These are phyloP conservation scores for Calonectria pteridis DNA, from an alignment of 2,329 filamentous ascomycete genomes.

Conservation along the genomic window DNA sequence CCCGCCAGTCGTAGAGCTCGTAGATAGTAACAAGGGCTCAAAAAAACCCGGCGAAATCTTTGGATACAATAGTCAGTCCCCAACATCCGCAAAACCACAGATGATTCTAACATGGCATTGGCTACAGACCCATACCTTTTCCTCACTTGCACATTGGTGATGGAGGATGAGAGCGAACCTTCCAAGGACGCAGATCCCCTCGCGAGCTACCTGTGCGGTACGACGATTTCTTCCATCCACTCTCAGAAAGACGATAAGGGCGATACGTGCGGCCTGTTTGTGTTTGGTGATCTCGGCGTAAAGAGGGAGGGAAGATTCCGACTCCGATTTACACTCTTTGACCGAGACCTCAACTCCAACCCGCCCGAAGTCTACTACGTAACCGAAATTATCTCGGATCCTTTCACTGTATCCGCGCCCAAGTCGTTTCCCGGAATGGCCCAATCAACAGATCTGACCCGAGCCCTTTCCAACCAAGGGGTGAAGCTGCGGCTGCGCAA, in stretches of 20 bases:
- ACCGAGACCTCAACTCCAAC: constrained; percentile 47
- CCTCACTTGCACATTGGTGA: constrained; percentile 59
- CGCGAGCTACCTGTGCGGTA: constrained; percentile 73
- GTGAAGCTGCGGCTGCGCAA: constrained; percentile 86
- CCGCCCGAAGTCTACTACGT: constrained; percentile 38
- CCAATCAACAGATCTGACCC: constrained; percentile 84
- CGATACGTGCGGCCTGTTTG: constrained; percentile 85
- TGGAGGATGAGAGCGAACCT: constrained; percentile 56
- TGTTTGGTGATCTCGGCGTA: constrained; percentile 90
- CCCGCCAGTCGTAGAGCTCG: constrained; percentile 83
- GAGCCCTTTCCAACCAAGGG: constrained; percentile 88
- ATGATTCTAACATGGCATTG: constrained; percentile 36
- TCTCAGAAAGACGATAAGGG: constrained; percentile 84
- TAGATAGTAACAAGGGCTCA: constrained; percentile 37
- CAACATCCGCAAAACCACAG: neutral
- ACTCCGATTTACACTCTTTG: constrained; percentile 81
- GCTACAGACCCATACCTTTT: constrained; percentile 61
- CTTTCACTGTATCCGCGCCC: constrained; percentile 74
- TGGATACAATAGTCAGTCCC: constrained; percentile 39
- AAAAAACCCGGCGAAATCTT: constrained; percentile 26
- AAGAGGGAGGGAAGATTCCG: constrained; percentile 79
- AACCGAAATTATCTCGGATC: constrained; percentile 60
- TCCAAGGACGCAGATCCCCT: constrained; percentile 48
- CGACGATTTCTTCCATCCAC: constrained; percentile 84
- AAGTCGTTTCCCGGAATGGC: constrained; percentile 85